Percentiles rank a stretch among this genome's conserved stretches.
Evolutionary conservation across 345 rosid genomes (phyloP).

Genomic region (Pistacia atlantica): DNA sequence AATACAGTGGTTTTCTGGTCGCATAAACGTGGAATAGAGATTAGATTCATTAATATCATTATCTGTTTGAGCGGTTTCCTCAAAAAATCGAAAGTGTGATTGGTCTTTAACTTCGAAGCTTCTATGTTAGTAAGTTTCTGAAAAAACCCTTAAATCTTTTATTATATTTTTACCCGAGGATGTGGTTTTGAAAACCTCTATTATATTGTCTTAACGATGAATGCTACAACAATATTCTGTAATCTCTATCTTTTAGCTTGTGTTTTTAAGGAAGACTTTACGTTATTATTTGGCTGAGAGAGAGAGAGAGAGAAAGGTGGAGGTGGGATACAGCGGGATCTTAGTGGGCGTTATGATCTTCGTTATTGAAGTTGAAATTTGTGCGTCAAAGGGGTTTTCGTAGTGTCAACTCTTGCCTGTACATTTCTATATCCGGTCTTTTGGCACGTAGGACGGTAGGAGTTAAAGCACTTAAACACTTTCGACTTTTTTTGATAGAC

Average conservation of each 20-base stretch:
- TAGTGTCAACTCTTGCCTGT: slow-evolving; percentile 25
- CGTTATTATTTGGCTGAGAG: slow-evolving; percentile 15
- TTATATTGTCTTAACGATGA: not conserved
- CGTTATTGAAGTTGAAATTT: slow-evolving; percentile 18
- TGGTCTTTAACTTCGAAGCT: not conserved
- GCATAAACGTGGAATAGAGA: not conserved
- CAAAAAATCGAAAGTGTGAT: not conserved
- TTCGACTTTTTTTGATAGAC: slow-evolving; percentile 1
- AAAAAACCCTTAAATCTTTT: not conserved
- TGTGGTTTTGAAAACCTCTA: not conserved
- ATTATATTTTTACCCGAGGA: not conserved
- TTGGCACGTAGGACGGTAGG: slow-evolving; percentile 23
- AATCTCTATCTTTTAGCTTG: slow-evolving; percentile 4
- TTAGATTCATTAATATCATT: too few relatives aligned
- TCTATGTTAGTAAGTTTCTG: not conserved
- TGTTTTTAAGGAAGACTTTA: slow-evolving; percentile 3
- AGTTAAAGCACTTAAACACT: not conserved
- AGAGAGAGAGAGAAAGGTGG: not conserved
- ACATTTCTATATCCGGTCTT: slow-evolving; percentile 5
- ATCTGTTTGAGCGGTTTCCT: not conserved
- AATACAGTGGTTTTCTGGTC: slow-evolving; percentile 8
- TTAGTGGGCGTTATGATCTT: slow-evolving; percentile 30
- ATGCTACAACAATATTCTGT: not conserved
- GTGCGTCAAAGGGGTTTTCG: slow-evolving; percentile 15
- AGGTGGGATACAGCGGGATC: slow-evolving; percentile 20